phyloP scores from a whole-genome alignment of 768 basidiomycete species.

The Harrya chromipes region DNA sequence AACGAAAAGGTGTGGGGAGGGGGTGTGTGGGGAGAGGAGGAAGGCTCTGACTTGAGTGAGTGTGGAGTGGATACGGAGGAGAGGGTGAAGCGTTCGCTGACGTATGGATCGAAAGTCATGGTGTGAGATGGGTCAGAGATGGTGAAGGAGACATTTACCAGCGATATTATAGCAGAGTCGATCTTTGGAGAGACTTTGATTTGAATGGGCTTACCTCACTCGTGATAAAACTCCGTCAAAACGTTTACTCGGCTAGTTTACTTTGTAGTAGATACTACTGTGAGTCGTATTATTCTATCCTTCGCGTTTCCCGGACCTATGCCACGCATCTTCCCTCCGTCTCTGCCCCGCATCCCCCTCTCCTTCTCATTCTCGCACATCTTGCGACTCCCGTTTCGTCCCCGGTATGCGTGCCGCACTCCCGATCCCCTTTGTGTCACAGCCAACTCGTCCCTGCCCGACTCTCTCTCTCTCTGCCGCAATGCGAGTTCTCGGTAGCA shows the following conservation, averaged over 20 bases:
- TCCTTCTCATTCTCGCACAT: no score
- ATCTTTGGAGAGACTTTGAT: no score
- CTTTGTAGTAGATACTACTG: no score
- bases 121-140: not conserved
- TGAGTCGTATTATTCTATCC: not conserved
- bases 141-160: not conserved
- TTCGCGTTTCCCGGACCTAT: conserved; percentile 2
- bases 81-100: not conserved
- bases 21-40: conserved; percentile 21
- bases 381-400: no score
- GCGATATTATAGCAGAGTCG: not conserved
- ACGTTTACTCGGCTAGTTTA: no score
- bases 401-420: no score
- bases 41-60: conserved; percentile 30
- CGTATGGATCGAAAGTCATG: conserved; percentile 25
- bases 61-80: conserved; percentile 10
- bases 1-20: conserved; percentile 25
- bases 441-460: no score
- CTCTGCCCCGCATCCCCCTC: not conserved
- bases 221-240: conserved; percentile 3
- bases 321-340: no score
- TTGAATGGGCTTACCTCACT: conserved; percentile 17
- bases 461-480: no score
- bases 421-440: no score
- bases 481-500: no score